phyloP scores from a whole-genome alignment of 2,329 filamentous ascomycete species.

The Bisporella sp. region DNA sequence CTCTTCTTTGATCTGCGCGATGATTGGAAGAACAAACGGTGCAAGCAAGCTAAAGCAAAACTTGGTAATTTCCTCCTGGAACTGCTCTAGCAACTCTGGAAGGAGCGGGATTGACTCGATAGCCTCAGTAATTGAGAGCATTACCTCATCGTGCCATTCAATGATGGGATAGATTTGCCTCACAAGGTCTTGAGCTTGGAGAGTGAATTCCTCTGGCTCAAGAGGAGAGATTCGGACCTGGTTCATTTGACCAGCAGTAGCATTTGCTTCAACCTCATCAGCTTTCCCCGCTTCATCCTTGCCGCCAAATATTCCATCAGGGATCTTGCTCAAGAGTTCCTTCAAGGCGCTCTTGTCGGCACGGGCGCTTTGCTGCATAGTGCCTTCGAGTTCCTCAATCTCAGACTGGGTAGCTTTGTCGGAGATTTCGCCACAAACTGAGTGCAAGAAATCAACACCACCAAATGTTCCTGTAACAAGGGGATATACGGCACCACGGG shows the following conservation, averaged over 20 bases:
- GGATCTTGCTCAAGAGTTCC: slow-evolving; percentile 74
- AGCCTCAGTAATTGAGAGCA: slow-evolving; percentile 70
- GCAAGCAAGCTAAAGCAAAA: slow-evolving; percentile 91
- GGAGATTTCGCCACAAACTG: slow-evolving; percentile 70
- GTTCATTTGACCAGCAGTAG: slow-evolving; percentile 67
- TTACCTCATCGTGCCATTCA: slow-evolving; percentile 82
- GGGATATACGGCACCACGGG: slow-evolving; percentile 63
- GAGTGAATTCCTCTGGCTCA: slow-evolving; percentile 76
- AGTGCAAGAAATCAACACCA: slow-evolving; percentile 89
- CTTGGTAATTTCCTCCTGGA: slow-evolving; percentile 79
- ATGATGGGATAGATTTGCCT: slow-evolving; percentile 83
- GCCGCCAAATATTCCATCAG: slow-evolving; percentile 70
- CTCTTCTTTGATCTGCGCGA: slow-evolving; percentile 80
- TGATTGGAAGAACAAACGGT: slow-evolving; percentile 79
- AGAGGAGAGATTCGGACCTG: slow-evolving; percentile 68
- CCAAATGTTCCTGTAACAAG: slow-evolving; percentile 89
- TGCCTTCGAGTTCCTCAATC: slow-evolving; percentile 80
- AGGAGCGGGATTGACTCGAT: slow-evolving; percentile 82
- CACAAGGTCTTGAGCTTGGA: slow-evolving; percentile 66
- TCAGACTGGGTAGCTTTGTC: slow-evolving; percentile 91
- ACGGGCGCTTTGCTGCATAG: slow-evolving; percentile 58
- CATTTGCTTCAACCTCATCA: slow-evolving; percentile 72
- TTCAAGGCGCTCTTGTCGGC: slow-evolving; percentile 69
- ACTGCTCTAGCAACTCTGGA: slow-evolving; percentile 75
- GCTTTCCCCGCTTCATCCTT: slow-evolving; percentile 69